Base-by-base conservation (phyloP, 2,329 filamentous ascomycete species). In the Colletotrichum musae region DNA sequence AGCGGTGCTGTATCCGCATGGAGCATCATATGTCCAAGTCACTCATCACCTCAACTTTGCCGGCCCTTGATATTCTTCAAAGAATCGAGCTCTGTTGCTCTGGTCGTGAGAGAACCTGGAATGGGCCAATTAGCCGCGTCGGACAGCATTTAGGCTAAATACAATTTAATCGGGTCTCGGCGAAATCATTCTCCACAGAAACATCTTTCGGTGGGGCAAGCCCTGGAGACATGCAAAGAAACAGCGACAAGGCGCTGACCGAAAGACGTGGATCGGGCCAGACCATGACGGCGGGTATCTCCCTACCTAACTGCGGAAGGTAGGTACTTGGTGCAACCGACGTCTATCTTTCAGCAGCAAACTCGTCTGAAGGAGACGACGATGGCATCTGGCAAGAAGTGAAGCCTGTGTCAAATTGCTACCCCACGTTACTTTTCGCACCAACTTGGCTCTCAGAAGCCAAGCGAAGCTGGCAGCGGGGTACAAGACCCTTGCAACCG, bases 81-180 rank as follows among this genome's bases (percentile, higher is more conserved):
- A 41, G 26, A 61, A 61, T 9, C 32, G 32, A 36, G 7, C 32
- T 36, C 28, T 32, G 28, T 6, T 43, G 5, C 16, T 32, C 45
- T 60, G 43, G 26, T 21, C 62, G 60, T 45, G 61, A 56, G 48
- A 68, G 61, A 68, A 43, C 4, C 16, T 5, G 16, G 41, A 13
- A 58, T 53, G 58, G 53, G 47, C 64, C 68, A 58, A 71, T 71
- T 70, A 71, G 61, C 70, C 70, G 61, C 67, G 28, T 48, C 52
- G 43, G 28, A 66, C 36, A 43, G 57, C 13, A 52, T 70, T 71
- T 57, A 71, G 70, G 70, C 67, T 71, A 67, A 71, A 71, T 67
- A 39, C 18, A 28, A 63, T 61, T 53, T 60, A 59, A 53, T 57
- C 52, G 68, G 66, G 68, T 54, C 58, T 48, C 51, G 39, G 58